phyloP scores from a whole-genome alignment of 2,329 filamentous ascomycete species.

The Fusarium irregulare region DNA sequence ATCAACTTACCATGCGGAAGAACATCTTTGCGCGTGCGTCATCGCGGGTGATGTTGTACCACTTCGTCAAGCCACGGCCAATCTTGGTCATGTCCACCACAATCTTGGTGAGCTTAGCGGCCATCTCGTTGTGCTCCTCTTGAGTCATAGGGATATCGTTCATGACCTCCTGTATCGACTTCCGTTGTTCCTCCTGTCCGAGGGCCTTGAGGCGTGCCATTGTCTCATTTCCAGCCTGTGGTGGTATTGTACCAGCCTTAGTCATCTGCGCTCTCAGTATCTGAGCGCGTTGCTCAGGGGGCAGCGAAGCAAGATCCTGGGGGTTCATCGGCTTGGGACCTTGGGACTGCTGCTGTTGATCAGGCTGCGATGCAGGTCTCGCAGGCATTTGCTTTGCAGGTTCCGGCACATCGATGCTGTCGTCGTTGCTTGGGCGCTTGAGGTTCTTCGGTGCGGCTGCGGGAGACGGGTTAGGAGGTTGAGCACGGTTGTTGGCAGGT shows the following conservation, averaged over 20 bases:
- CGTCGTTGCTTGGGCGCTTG: constrained; percentile 64
- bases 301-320: constrained; percentile 54
- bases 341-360: constrained; percentile 31
- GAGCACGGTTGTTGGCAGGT: constrained; percentile 50
- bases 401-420: constrained; percentile 50
- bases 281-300: constrained; percentile 58
- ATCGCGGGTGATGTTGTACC: constrained; percentile 62
- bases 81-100: constrained; percentile 58
- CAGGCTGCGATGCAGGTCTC: constrained; percentile 44
- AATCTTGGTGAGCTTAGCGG: constrained; percentile 57
- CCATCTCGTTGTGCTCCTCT: constrained; percentile 58
- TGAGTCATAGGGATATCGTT: constrained; percentile 60
- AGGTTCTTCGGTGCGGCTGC: constrained; percentile 57
- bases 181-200: constrained; percentile 55
- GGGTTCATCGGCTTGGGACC: constrained; percentile 45
- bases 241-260: constrained; percentile 36
- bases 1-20: constrained; percentile 62
- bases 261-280: constrained; percentile 48
- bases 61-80: constrained; percentile 57
- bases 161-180: constrained; percentile 55
- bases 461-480: constrained; percentile 54
- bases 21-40: constrained; percentile 63
- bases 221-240: constrained; percentile 36
- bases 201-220: constrained; percentile 51
- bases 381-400: constrained; percentile 34